These are phyloP conservation scores for Serendipita sp. DNA, from an alignment of 768 basidiomycete species.

Conservation along the genomic window DNA sequence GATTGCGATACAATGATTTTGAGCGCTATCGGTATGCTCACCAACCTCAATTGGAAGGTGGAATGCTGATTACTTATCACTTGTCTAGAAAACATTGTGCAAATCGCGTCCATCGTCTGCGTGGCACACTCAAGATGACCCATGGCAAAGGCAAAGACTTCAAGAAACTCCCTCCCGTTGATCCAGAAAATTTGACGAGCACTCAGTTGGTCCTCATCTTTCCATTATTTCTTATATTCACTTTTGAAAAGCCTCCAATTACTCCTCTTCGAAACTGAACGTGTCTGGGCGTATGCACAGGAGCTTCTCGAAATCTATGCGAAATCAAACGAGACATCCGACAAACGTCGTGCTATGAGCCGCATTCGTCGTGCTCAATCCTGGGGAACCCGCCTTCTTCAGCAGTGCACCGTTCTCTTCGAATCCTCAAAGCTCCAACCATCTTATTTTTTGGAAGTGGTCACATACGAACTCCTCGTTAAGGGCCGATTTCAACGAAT, in stretches of 20 bases:
- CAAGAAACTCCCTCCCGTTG: conserved; percentile 61
- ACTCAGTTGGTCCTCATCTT: conserved; percentile 49
- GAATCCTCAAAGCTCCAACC: conserved; percentile 31
- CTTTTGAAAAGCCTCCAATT: conserved; percentile 47
- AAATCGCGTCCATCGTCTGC: conserved; percentile 75
- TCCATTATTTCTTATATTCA: conserved; percentile 7
- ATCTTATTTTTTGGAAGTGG: conserved; percentile 47
- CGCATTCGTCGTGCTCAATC: conserved; percentile 65
- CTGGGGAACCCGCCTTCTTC: conserved; percentile 64
- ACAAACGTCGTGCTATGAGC: conserved; percentile 60
- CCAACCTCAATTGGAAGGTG: not conserved
- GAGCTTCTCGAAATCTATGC: conserved; percentile 48
- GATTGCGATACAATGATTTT: conserved; percentile 80
- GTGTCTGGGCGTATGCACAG: conserved; percentile 83
- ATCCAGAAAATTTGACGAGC: conserved; percentile 55
- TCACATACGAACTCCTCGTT: conserved; percentile 62
- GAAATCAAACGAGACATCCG: conserved; percentile 33
- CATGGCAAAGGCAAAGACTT: conserved; percentile 84
- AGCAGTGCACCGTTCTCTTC: conserved; percentile 53
- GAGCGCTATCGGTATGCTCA: conserved; percentile 56
- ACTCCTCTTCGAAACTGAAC: conserved; percentile 76
- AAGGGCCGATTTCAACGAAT: conserved; percentile 73
- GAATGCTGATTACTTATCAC: not conserved
- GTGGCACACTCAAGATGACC: conserved; percentile 68
- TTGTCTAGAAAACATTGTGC: conserved; percentile 72